A percentile compares a stretch with the other conserved stretches of the same genome.
phyloP scores from a whole-genome alignment of 176 grass and related monocot genomes.

The Guadua angustifolia region DNA sequence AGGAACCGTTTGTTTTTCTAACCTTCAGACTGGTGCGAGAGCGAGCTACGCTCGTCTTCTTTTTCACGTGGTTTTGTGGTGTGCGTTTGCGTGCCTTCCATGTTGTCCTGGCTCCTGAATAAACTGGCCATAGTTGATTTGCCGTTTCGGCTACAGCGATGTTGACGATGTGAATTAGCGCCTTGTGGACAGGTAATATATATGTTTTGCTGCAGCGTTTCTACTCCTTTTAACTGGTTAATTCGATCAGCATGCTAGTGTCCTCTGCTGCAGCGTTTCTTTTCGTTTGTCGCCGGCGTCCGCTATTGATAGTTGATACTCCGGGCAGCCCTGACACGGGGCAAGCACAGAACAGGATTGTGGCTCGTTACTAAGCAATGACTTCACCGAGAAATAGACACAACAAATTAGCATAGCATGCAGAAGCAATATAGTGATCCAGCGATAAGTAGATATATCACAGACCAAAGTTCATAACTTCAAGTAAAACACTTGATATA shows the following conservation, averaged over 20 bases:
- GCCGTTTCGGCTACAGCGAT: not conserved
- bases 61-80: not conserved
- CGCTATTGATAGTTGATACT: not conserved
- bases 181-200: not conserved
- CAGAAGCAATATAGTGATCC: too few species aligned
- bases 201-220: too few species aligned
- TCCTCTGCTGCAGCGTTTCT: not conserved
- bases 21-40: not conserved
- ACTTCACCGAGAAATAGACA: too few species aligned
- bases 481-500: too few species aligned
- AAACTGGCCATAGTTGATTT: not conserved
- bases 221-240: not conserved
- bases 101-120: not conserved
- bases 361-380: too few species aligned
- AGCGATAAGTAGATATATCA: too few species aligned
- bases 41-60: not conserved
- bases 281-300: not conserved
- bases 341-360: not conserved
- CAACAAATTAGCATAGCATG: too few species aligned
- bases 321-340: not conserved
- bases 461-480: too few species aligned
- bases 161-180: not conserved
- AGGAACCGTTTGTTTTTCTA: not conserved
- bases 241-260: too few species aligned
- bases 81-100: not conserved